A percentile compares a stretch with the other conserved stretches of the same genome.
Evolutionary conservation across 306 rosid genomes (phyloP).

Genomic region (Prunus persica): Prunus_persica_NCBIv2 NC_034009.1:37727501-37728000

Average conservation of each 20-base stretch:
- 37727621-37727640: constrained; percentile 43
- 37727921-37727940: neutral
- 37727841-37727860: constrained; percentile 9
- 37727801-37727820: constrained; percentile 54
- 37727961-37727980: neutral
- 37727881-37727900: neutral
- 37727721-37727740: neutral
- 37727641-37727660: constrained; percentile 27
- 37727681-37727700: neutral
- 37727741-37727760: constrained; percentile 59
- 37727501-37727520: neutral
- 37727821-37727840: constrained; percentile 58
- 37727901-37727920: neutral
- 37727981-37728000: neutral
- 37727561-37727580: constrained; percentile 19
- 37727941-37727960: neutral
- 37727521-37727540: neutral
- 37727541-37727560: neutral
- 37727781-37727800: constrained; percentile 48
- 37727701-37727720: neutral
- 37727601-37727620: constrained; percentile 55
- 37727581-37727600: constrained; percentile 51
- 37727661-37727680: constrained; percentile 2
- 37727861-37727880: neutral
- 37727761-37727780: constrained; percentile 49